Conservation (phyloP, 176 grass and related monocot species). For the Panicum miliaceum region DNA sequence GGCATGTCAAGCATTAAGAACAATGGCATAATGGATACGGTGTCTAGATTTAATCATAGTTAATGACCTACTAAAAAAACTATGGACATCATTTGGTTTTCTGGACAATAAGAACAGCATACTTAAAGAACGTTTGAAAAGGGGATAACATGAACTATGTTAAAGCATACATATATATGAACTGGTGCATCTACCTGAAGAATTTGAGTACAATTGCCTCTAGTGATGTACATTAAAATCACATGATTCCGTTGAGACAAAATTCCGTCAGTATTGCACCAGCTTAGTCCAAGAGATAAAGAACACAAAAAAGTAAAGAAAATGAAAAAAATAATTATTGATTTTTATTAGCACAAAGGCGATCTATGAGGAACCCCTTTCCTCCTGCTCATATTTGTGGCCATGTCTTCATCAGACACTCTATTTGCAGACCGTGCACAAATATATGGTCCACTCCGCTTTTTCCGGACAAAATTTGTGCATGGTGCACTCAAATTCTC, state of each 20-base stretch:
- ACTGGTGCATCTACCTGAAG: constrained; percentile 56
- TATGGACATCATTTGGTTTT: constrained; percentile 32
- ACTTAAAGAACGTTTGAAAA: constrained; percentile 6
- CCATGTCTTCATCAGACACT: constrained; percentile 74
- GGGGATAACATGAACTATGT: constrained; percentile 49
- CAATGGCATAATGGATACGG: constrained; percentile 30
- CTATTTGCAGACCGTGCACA: constrained; percentile 73
- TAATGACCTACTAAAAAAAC: constrained; percentile 30
- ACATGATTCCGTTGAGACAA: constrained; percentile 57
- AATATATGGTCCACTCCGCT: constrained; percentile 69
- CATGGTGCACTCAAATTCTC: constrained; percentile 76
- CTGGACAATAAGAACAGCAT: constrained; percentile 30
- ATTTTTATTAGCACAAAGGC: constrained; percentile 83
- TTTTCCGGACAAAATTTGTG: constrained; percentile 70
- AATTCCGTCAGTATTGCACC: constrained; percentile 60
- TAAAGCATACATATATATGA: constrained; percentile 62
- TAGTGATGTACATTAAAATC: constrained; percentile 69
- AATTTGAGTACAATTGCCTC: constrained; percentile 68
- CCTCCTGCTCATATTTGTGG: constrained; percentile 89
- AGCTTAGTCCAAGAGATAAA: constrained; percentile 53
- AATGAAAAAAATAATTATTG: constrained; percentile 30
- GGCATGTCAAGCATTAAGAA: constrained; percentile 42
- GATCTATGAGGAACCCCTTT: constrained; percentile 93
- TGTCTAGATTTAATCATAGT: constrained; percentile 38
- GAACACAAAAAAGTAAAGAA: constrained; percentile 30